Evolutionary conservation across 2,329 filamentous ascomycete genomes (phyloP).

Genomic region (Botryosphaeria dothidea): DNA sequence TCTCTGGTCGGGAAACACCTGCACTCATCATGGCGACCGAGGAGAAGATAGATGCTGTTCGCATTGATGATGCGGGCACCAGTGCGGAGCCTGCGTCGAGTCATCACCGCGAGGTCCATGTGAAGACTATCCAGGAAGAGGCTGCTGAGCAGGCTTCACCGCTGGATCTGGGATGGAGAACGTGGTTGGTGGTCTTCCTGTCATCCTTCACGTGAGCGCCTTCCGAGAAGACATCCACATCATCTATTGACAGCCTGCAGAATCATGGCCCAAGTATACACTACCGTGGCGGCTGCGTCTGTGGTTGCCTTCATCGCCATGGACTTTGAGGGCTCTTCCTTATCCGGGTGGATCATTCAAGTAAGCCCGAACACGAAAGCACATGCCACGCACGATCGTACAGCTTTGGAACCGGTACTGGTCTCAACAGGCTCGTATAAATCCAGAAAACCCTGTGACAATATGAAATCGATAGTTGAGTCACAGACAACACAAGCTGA

Average conservation of each 20-base stretch:
- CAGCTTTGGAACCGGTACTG: too few species aligned
- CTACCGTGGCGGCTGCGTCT: constrained; percentile 57
- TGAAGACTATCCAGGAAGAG: constrained; percentile 32
- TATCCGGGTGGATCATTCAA: constrained; percentile 60
- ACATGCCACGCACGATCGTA: too few species aligned
- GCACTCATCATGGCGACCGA: constrained; percentile 1
- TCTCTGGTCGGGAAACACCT: not conserved
- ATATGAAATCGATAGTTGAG: too few species aligned
- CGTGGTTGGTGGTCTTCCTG: constrained; percentile 53
- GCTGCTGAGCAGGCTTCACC: constrained; percentile 36
- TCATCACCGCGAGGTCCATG: constrained; percentile 19
- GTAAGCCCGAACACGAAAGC: constrained; percentile 26
- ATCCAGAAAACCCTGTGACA: too few species aligned
- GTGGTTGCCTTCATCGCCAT: constrained; percentile 59
- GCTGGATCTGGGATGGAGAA: constrained; percentile 56
- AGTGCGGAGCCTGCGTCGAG: not conserved
- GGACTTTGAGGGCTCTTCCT: constrained; percentile 52
- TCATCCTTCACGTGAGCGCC: constrained; percentile 48
- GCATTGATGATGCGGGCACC: not conserved
- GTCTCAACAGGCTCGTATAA: too few species aligned
- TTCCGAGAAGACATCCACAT: not conserved
- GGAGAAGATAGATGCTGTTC: not conserved
- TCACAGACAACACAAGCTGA: constrained; percentile 4
- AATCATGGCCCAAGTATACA: constrained; percentile 57
- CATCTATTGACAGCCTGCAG: constrained; percentile 26